A percentile compares a stretch with the other conserved stretches of the same genome.
Conservation (phyloP, 73 alveolate genomes). For the Tetrahymena elliotti region DNA sequence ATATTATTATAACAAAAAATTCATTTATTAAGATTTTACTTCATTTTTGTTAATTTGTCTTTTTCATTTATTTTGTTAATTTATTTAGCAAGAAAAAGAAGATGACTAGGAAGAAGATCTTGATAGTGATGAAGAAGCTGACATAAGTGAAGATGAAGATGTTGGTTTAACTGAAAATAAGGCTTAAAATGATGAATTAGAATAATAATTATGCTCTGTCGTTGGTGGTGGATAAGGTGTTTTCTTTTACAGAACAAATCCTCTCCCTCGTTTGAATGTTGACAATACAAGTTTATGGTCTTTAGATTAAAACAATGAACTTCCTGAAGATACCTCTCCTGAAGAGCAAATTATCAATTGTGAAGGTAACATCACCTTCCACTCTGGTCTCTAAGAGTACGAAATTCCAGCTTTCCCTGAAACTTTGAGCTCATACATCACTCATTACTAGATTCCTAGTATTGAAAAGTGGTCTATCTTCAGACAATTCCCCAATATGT, state of each 20-base stretch:
- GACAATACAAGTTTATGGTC: neutral
- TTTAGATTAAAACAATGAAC: neutral
- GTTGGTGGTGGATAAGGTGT: neutral
- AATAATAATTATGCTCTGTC: neutral
- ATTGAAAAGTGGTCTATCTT: neutral
- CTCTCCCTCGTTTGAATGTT: neutral
- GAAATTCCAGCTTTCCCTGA: neutral
- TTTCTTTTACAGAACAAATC: neutral
- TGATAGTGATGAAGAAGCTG: neutral
- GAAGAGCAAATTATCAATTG: neutral
- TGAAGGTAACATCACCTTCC: neutral
- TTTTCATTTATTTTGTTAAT: neutral
- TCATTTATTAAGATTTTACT: too few species aligned
- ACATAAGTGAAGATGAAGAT: neutral
- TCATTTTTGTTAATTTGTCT: too few species aligned
- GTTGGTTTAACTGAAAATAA: neutral
- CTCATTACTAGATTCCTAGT: neutral
- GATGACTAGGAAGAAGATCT: neutral
- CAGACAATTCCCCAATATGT: neutral
- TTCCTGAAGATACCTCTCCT: constrained; percentile 2
- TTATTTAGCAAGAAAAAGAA: neutral
- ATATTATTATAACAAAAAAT: too few species aligned
- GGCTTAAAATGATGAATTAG: neutral
- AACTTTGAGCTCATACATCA: neutral
- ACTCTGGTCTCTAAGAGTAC: neutral